phyloP scores from a whole-genome alignment of 768 basidiomycete genomes.

The Leucocoprinus birnbaumii region DNA sequence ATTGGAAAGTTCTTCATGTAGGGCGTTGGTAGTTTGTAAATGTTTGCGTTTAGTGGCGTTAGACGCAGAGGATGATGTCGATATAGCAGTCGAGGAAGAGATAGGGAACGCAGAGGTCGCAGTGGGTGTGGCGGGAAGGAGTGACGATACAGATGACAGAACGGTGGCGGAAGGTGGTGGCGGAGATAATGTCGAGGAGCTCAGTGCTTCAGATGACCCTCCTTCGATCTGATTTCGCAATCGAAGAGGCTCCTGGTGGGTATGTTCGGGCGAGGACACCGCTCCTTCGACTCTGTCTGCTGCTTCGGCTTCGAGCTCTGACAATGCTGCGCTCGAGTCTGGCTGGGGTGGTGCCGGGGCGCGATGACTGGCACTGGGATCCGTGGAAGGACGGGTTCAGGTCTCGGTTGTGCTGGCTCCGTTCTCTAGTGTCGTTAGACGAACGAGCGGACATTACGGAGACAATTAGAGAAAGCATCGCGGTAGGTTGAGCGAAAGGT shows the following conservation, averaged over 20 bases:
- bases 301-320: constrained; percentile 12
- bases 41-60: constrained; percentile 5
- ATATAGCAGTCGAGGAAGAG: constrained; percentile 30
- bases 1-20: constrained; percentile 72
- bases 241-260: neutral
- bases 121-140: constrained; percentile 11
- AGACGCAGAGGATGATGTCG: constrained; percentile 19
- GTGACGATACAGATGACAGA: constrained; percentile 5
- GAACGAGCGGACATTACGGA: neutral
- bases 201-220: neutral
- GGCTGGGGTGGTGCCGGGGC: neutral
- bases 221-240: constrained; percentile 7
- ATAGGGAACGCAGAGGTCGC: constrained; percentile 17
- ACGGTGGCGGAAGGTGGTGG: constrained; percentile 5
- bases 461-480: no score
- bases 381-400: constrained; percentile 48
- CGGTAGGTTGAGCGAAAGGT: neutral
- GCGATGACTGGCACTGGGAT: constrained; percentile 40
- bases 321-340: neutral
- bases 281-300: neutral
- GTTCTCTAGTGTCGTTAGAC: constrained; percentile 29
- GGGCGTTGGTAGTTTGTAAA: constrained; percentile 49
- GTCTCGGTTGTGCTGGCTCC: constrained; percentile 35
- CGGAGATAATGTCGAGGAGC: constrained; percentile 8
- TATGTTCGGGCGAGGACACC: constrained; percentile 18